Evolutionary conservation across 73 alveolate genomes (phyloP), one percentile per base, ranked within the genome.

Genomic region (Breviolum minutum): DNA sequence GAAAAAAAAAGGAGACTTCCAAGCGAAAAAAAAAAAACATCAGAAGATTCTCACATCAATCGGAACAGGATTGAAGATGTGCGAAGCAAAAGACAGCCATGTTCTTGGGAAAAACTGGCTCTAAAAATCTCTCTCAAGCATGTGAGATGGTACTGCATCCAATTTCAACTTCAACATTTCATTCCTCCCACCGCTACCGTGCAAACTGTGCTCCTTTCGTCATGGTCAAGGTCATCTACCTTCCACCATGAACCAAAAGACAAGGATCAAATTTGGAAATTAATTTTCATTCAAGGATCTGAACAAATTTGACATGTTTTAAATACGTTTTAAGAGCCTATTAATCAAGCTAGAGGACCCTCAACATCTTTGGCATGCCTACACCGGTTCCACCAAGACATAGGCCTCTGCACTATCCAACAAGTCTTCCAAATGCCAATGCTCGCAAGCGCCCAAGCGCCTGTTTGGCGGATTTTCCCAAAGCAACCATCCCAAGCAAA

Each of bases 181-280:
- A 40, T 40, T 40, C 54, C 54, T 40, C 54, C 54, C 54, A 40
- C 54, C 3, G 54, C 3, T 40, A 3, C 54, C 81, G 40, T 20
- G 48, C 32, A 71, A 22, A 71, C 22, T 66, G 74, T 26, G 14
- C 83, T 29, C 87, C 87, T 79, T 79, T 79, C 87, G 64, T 79
- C 87, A 22, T 5, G 87, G 87, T 79, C 87, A 24, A 79, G 64
- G 12, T 63, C 64, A 40, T 79, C 87, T 8, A 79, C 87, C 87
- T 79, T 26, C 48, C 30, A 5, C 68, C 63, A 27, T 26, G 87
- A 13, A 24, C 7, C 16, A 77, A 27, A 32, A 30, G 12, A 68
- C 17, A 68, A 68, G 4, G 77, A 68, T 17, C 17, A 68, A 68
- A 14, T 40, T 40, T 40, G 54, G 54, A 40, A 40, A 40, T 3